These are phyloP conservation scores for Coniochaeta sp. DNA, from an alignment of 2,329 filamentous ascomycete genomes.

Conservation along the genomic window DNA sequence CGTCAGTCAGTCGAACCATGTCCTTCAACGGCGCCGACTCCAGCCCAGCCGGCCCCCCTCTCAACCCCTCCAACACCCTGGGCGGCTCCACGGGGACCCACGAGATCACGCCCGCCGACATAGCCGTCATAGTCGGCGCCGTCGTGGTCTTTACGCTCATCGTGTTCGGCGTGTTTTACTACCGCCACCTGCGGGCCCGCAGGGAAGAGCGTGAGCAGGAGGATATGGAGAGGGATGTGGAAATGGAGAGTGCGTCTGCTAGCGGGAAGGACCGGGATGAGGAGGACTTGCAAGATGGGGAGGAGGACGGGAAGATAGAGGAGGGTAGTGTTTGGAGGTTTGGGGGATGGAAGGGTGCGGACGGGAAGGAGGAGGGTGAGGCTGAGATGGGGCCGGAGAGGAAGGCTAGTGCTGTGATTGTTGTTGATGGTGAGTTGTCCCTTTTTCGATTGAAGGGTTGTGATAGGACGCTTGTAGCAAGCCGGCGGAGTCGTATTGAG, in stretches of 20 bases:
- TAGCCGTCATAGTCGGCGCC: conserved; percentile 11
- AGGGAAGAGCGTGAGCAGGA: conserved; percentile 10
- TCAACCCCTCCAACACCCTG: neutral
- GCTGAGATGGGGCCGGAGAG: too few relatives aligned
- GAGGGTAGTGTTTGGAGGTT: too few relatives aligned
- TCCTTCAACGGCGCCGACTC: conserved; percentile 6
- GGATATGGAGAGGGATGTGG: conserved; percentile 5
- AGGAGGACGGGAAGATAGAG: neutral
- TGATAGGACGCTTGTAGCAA: too few relatives aligned
- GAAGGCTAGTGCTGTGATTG: neutral
- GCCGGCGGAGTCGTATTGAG: too few relatives aligned
- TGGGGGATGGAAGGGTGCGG: too few relatives aligned
- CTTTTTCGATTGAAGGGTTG: too few relatives aligned
- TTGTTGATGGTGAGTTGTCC: neutral
- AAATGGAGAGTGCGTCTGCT: too few relatives aligned
- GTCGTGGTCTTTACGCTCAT: conserved; percentile 5
- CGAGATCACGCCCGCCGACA: conserved; percentile 8
- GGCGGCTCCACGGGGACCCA: conserved; percentile 4
- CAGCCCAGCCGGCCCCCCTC: conserved; percentile 1
- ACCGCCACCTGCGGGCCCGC: conserved; percentile 8
- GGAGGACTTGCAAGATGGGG: neutral
- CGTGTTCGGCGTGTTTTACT: conserved; percentile 11
- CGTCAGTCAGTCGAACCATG: neutral
- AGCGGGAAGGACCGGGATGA: too few relatives aligned
- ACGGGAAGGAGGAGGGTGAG: too few relatives aligned